Evolutionary conservation across 495 filamentous ascomycete species (phyloP).

Genomic region (Penicillium pancosmium): DNA sequence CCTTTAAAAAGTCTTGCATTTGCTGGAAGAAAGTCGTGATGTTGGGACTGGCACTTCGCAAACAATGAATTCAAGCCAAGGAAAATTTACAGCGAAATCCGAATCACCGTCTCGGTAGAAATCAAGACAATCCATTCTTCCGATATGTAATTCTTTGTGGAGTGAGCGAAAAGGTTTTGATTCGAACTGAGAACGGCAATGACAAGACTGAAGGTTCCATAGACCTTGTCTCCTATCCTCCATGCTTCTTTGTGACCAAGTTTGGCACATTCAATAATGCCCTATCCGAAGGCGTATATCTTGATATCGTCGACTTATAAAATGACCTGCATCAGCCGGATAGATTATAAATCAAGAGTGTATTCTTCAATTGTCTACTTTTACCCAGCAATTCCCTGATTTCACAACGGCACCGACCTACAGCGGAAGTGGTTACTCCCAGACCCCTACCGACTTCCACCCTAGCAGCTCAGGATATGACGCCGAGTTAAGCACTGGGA

Average conservation of each 20-base stretch:
- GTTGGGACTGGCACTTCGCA: too few species aligned
- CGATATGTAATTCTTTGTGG: too few species aligned
- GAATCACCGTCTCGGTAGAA: too few species aligned
- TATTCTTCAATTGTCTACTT: background rate
- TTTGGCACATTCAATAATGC: background rate
- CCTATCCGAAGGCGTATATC: background rate
- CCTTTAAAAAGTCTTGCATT: too few species aligned
- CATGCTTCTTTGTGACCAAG: background rate
- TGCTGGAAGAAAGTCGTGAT: too few species aligned
- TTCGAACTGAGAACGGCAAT: background rate
- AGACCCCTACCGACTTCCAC: background rate
- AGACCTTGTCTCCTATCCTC: background rate
- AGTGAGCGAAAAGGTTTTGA: background rate
- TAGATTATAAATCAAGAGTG: too few species aligned
- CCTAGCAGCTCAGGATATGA: background rate
- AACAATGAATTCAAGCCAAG: too few species aligned
- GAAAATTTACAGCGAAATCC: too few species aligned
- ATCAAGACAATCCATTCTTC: too few species aligned
- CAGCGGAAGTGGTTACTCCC: background rate
- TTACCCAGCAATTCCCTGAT: background rate
- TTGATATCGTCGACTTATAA: background rate
- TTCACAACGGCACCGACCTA: background rate
- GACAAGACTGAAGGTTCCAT: background rate
- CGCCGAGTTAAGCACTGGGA: background rate
- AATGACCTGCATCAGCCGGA: background rate